phyloP scores from a whole-genome alignment of 805 yeast genomes.

The Candida taoyuanica region DNA sequence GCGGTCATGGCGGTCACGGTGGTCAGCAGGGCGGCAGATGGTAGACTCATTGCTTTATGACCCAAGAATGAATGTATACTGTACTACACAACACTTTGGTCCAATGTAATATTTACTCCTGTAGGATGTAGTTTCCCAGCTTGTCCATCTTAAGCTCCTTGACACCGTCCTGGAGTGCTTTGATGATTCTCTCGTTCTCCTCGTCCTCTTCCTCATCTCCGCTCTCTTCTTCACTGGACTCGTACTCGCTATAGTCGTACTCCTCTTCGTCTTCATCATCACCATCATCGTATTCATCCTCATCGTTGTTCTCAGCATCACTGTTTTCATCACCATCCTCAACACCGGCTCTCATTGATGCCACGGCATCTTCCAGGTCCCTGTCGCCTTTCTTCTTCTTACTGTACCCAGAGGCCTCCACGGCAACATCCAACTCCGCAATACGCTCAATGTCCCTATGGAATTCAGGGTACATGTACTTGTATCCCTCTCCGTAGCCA shows the following conservation, averaged over 20 bases:
- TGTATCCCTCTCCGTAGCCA: constrained; percentile 78
- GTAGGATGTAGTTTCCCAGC: constrained; percentile 74
- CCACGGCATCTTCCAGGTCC: constrained; percentile 75
- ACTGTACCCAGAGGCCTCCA: constrained; percentile 84
- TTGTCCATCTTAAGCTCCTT: constrained; percentile 73
- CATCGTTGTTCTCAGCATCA: constrained; percentile 17
- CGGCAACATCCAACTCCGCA: constrained; percentile 73
- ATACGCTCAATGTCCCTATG: constrained; percentile 66
- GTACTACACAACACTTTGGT: no score
- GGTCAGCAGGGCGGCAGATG: constrained; percentile 24
- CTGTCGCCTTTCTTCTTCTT: constrained; percentile 51
- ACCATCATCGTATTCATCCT: constrained; percentile 48
- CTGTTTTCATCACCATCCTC: constrained; percentile 28
- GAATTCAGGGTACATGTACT: constrained; percentile 74
- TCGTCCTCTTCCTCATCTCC: constrained; percentile 35
- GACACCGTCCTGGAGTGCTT: constrained; percentile 62
- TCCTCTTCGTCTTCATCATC: constrained; percentile 27
- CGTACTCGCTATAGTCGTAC: constrained; percentile 35
- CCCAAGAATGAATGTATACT: background rate
- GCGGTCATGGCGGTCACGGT: constrained; percentile 18
- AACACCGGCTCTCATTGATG: constrained; percentile 50
- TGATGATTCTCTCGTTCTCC: constrained; percentile 59
- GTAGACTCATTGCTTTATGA: constrained; percentile 13
- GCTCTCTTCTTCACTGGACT: constrained; percentile 28
- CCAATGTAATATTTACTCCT: constrained; percentile 29